Conservation (phyloP, 257 asterid species). For the Lantana camara region DNA sequence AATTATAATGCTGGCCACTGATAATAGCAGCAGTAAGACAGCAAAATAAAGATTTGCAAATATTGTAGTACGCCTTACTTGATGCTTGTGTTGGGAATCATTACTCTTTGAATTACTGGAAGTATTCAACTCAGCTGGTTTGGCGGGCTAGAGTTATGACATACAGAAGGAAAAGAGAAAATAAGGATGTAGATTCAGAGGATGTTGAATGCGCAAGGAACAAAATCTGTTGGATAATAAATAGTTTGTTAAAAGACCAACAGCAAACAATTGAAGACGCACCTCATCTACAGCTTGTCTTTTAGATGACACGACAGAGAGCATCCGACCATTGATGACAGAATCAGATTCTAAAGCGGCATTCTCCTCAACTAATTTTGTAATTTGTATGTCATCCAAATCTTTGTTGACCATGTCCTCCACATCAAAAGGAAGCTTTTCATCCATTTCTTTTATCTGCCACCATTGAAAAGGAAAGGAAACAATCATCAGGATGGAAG, state of each 20-base stretch:
- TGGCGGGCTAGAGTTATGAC: conserved; percentile 39
- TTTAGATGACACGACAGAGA: conserved; percentile 38
- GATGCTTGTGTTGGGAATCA: conserved; percentile 42
- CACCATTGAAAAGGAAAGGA: conserved; percentile 17
- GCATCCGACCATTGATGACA: conserved; percentile 25
- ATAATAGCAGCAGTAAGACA: neutral
- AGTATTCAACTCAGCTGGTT: conserved; percentile 42
- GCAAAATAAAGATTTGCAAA: neutral
- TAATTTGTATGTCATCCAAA: conserved; percentile 28
- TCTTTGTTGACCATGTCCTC: conserved; percentile 52
- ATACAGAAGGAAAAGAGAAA: conserved; percentile 8
- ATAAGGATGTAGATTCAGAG: conserved; percentile 14
- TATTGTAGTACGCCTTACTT: conserved; percentile 46
- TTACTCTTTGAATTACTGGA: conserved; percentile 39
- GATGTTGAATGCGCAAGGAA: neutral
- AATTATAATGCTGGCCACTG: neutral
- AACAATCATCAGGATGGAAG: conserved; percentile 15
- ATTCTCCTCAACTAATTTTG: conserved; percentile 40
- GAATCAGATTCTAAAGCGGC: conserved; percentile 41
- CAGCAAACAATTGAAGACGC: conserved; percentile 14
- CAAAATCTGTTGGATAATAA: neutral
- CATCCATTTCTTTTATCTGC: conserved; percentile 78
- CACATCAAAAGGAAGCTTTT: conserved; percentile 62
- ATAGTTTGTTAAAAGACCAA: neutral
- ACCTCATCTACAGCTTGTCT: conserved; percentile 45